Conservation (phyloP, 306 rosid species). For the Fragaria vesca region DNA sequence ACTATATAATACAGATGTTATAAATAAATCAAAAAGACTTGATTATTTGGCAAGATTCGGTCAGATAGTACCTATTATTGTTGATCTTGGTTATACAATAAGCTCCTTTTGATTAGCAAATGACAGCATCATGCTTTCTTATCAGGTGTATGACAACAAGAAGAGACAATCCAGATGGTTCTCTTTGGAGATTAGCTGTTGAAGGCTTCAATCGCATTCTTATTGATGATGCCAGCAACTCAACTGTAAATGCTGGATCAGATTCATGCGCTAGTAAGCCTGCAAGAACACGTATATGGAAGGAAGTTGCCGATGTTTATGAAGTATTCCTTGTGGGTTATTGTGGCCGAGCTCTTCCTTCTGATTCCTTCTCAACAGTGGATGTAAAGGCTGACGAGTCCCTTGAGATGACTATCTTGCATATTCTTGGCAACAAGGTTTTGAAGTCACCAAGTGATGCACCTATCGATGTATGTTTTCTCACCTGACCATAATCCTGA, state of each 20-base stretch:
- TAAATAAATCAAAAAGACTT: background rate
- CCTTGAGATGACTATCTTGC: constrained; percentile 74
- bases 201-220: constrained; percentile 70
- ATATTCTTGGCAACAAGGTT: constrained; percentile 77
- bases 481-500: constrained; percentile 2
- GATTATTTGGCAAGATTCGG: background rate
- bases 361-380: constrained; percentile 66
- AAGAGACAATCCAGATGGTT: constrained; percentile 84
- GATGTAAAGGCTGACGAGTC: constrained; percentile 73
- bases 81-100: constrained; percentile 9
- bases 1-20: too few relatives aligned
- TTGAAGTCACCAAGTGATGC: constrained; percentile 74
- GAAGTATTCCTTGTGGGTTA: constrained; percentile 93
- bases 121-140: constrained; percentile 20
- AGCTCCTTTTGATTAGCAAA: constrained; percentile 9
- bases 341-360: constrained; percentile 90
- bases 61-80: constrained; percentile 6
- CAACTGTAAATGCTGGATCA: constrained; percentile 36
- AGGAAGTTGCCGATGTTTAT: constrained; percentile 91
- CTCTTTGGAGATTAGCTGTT: constrained; percentile 89
- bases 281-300: constrained; percentile 82
- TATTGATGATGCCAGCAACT: constrained; percentile 55
- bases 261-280: constrained; percentile 57
- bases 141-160: constrained; percentile 94
- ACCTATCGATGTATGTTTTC: constrained; percentile 70